A percentile compares a stretch with the other conserved stretches of the same genome.
phyloP scores from a whole-genome alignment of 192 early-diverging fungal species.

The Funneliformis mosseae region DNA sequence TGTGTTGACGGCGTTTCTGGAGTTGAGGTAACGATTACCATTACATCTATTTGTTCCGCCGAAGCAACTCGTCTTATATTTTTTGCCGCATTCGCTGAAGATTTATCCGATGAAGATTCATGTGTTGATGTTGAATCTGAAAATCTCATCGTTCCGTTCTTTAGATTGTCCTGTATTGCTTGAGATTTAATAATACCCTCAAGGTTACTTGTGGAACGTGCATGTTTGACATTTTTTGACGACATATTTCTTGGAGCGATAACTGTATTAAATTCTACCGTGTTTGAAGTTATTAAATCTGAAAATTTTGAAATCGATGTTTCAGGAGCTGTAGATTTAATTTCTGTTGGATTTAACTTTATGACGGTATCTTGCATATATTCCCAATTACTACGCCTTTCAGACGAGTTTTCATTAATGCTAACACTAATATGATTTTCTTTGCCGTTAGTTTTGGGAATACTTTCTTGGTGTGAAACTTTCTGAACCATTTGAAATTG shows the following conservation, averaged over 20 bases:
- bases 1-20: not conserved
- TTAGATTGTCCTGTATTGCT: not conserved
- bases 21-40: not conserved
- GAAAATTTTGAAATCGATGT: too few relatives aligned
- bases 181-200: not conserved
- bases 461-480: not conserved
- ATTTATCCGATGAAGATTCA: not conserved
- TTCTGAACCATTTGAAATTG: not conserved
- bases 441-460: not conserved
- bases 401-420: not conserved
- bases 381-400: not conserved
- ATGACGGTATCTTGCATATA: constrained; percentile 14
- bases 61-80: not conserved
- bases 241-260: not conserved
- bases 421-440: not conserved
- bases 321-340: not conserved
- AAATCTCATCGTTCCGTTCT: not conserved
- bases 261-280: not conserved
- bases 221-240: too few relatives aligned
- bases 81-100: not conserved
- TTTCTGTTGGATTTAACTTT: not conserved
- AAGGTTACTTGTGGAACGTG: not conserved
- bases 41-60: not conserved
- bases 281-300: not conserved
- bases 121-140: not conserved